phyloP scores from a whole-genome alignment of 2,329 filamentous ascomycete genomes.

The Hyphodiscus sp. region DNA sequence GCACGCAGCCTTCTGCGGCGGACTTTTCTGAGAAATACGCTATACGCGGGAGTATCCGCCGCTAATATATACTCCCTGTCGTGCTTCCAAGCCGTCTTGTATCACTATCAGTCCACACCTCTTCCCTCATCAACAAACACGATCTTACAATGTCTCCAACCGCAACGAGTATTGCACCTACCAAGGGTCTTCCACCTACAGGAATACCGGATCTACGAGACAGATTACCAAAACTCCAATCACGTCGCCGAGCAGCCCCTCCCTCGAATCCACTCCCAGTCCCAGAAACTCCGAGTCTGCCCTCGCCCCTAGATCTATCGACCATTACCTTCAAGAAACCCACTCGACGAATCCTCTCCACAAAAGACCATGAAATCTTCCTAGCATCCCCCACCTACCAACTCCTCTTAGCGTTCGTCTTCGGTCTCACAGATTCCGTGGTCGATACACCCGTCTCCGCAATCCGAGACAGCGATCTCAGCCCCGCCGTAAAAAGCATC shows the following conservation, averaged over 20 bases:
- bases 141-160: conserved; percentile 24
- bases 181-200: conserved; percentile 9
- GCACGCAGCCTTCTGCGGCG: background rate
- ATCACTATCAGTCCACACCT: background rate
- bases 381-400: conserved; percentile 67
- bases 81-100: background rate
- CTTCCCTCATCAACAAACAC: conserved; percentile 1
- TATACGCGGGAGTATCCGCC: background rate
- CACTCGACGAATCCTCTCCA: conserved; percentile 72
- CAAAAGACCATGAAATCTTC: conserved; percentile 75
- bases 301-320: conserved; percentile 57
- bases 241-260: conserved; percentile 49
- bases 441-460: conserved; percentile 62
- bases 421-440: conserved; percentile 77
- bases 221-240: conserved; percentile 61
- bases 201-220: conserved; percentile 45
- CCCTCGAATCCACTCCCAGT: conserved; percentile 53
- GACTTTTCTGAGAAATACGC: background rate
- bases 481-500: conserved; percentile 55
- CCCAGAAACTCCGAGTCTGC: conserved; percentile 69
- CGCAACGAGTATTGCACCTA: conserved; percentile 6
- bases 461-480: conserved; percentile 48
- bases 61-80: conserved; percentile 2
- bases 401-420: conserved; percentile 78
- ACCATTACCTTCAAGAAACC: conserved; percentile 60